Evolutionary conservation across 2,329 filamentous ascomycete species (phyloP), one percentile per base, ranked within the genome.

Genomic region (Neobulgaria alba): DNA sequence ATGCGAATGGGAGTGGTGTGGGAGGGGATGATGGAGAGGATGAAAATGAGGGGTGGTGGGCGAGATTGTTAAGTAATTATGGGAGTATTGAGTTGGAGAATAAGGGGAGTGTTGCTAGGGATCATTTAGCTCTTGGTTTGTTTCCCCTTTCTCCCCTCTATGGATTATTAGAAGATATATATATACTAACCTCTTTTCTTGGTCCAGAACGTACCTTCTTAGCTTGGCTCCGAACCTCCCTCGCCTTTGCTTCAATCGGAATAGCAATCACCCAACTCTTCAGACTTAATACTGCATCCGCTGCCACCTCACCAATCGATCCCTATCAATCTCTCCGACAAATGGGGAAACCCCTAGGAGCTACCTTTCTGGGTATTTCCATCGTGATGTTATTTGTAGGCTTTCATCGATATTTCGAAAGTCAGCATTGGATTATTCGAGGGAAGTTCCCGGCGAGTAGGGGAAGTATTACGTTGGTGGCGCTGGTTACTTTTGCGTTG

Each of bases 191-290:
- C 18, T 17, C n/a, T 7, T 7, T 3, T 14, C 10, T 29, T n/a
- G 14, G 8, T 34, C 36, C 51, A 88, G 85, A 92, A 63, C 75
- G 85, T 15, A 92, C 85, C 0, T 92, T 90, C 61, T 75, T 92
- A 21, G 85, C 85, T 40, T 92, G 85, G 85, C 72, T 92, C 32
- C 76, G 85, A 38, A 92, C 85, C 2, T 88, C 82, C 2, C 72
- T 92, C 26, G 79, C 82, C 17, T 92, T 92, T 56, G 83, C 85
- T 9, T 83, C 76, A 23, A 90, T 92, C 51, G 85, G 85, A 42
- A 84, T 92, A 45, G 85, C 84, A 32, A 75, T 92, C 30, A 90
- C 85, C 1, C 85, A 92, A 60, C 75, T 92, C 35, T 90, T 92
- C 65, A 81, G 85, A 18, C 77, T 92, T 42, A 89, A 89, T 65